These are phyloP conservation scores for Neofusicoccum laricinum DNA, from an alignment of 2,329 filamentous ascomycete species.

Conservation along the genomic window DNA sequence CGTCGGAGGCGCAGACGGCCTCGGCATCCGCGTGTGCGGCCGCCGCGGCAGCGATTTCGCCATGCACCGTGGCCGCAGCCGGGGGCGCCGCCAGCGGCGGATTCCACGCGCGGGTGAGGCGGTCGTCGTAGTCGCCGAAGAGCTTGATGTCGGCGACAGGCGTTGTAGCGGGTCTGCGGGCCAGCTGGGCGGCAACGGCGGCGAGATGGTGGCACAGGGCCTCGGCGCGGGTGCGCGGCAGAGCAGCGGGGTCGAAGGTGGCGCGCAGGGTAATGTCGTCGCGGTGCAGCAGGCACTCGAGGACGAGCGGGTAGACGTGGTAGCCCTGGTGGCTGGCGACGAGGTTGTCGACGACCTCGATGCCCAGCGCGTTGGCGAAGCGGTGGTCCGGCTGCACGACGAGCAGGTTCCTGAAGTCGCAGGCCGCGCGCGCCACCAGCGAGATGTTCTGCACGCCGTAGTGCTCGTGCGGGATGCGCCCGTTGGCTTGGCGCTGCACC, in stretches of 20 bases:
- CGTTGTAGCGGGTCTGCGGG: background rate
- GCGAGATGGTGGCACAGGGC: background rate
- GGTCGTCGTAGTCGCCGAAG: background rate
- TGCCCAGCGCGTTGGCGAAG: background rate
- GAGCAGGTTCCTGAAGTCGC: background rate
- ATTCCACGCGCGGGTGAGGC: background rate
- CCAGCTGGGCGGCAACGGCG: background rate
- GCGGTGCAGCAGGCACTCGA: background rate
- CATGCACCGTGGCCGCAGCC: constrained; percentile 47
- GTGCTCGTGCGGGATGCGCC: background rate
- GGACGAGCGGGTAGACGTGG: background rate
- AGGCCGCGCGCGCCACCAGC: background rate
- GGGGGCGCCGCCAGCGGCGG: background rate
- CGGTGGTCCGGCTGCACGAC: background rate
- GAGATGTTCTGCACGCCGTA: background rate
- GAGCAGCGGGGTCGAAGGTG: background rate
- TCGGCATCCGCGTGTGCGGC: constrained; percentile 34
- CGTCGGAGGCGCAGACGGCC: constrained; percentile 53
- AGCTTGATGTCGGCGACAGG: background rate
- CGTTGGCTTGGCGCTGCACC: background rate
- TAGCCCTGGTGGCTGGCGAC: background rate
- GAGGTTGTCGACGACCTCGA: background rate
- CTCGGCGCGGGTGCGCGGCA: constrained; percentile 3
- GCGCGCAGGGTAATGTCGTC: background rate
- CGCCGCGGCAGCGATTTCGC: constrained; percentile 42